Evolutionary conservation across 2,329 filamentous ascomycete species (phyloP), one percentile per base, ranked within the genome.

Genomic region (Dothideomycetes sp.): DNA sequence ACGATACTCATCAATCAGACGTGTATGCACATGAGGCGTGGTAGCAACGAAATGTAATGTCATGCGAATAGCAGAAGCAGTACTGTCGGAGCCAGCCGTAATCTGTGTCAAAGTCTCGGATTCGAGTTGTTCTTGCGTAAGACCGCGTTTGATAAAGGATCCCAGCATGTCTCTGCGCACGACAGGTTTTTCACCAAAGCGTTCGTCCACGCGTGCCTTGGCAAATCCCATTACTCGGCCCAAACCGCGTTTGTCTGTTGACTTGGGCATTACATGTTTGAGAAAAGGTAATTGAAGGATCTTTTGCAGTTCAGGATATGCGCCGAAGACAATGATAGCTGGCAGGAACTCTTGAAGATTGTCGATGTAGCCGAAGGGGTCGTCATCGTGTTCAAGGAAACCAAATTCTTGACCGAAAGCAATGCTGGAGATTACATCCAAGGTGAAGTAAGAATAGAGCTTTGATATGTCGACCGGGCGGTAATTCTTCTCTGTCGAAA

Each of bases 21-120:
- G 67, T 4, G 48, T 42, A 43, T 69, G 64, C 1, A 73, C 64
- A 1, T 58, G 59, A 0, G 69, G 68, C 17, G 64, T 68, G n/a
- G 65, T 71, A 16, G 69, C 64, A 41, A 78, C 53, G 51, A 72
- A 65, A 16, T 77, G 63, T 41, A 78, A 47, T 1, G 67, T 73
- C 25, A 67, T 61, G 2, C 74, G 67, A 8, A 79, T 65, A 2
- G 66, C 66, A 0, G 70, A 73, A 0, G 75, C 71, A 0, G 73
- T 74, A 1, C 72, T 76, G 45, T 78, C 74, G 0, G 71, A 72
- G 4, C 74, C 75, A 4, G 73, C 74, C 4, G 74, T 60, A 28
- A 70, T 68, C 43, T 68, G 64, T 10, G 65, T 57, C 4, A 68
- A 46, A 1, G 60, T 63, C 46, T 70, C 67, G 46, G 56, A 64